Percentiles rank a stretch among this genome's conserved stretches.
Conservation (phyloP, 1,284 basidiomycete genomes). For the Mrakiaceae sp. region DNA sequence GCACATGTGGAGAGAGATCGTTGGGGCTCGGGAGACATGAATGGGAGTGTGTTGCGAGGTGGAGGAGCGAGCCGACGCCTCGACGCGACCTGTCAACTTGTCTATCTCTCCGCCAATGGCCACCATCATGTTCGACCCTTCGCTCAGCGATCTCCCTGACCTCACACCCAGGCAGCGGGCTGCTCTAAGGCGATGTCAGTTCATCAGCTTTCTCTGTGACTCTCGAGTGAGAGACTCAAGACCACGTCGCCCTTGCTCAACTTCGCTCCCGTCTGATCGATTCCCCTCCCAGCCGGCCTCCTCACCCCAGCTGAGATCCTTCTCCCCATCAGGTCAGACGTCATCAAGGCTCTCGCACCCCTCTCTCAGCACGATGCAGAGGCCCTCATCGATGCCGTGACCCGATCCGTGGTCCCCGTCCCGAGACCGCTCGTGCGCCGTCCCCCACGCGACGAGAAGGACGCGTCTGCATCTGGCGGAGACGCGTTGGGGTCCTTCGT, state of each 20-base stretch:
- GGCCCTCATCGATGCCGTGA: not conserved
- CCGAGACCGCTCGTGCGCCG: not conserved
- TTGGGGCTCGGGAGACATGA: too few relatives aligned
- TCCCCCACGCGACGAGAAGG: not conserved
- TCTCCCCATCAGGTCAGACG: not conserved
- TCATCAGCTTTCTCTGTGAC: not conserved
- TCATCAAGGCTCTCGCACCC: constrained; percentile 3
- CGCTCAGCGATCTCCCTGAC: not conserved
- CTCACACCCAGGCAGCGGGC: constrained; percentile 6
- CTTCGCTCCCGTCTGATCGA: not conserved
- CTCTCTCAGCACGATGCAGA: not conserved
- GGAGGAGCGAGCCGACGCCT: too few relatives aligned
- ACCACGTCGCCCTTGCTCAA: not conserved
- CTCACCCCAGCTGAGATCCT: constrained; percentile 10
- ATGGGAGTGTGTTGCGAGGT: too few relatives aligned
- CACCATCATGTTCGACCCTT: constrained; percentile 4
- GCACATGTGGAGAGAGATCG: too few relatives aligned
- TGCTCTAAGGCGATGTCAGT: constrained; percentile 4
- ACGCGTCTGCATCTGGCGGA: not conserved
- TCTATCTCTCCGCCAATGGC: too few relatives aligned
- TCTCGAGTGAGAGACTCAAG: not conserved
- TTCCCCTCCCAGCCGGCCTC: constrained; percentile 1
- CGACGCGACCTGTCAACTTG: too few relatives aligned
- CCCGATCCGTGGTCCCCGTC: not conserved
- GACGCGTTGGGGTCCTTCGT: not conserved